These are phyloP conservation scores for Fagopyrum esculentum DNA, from an alignment of 148 eudicot species.

Conservation along the genomic window DNA sequence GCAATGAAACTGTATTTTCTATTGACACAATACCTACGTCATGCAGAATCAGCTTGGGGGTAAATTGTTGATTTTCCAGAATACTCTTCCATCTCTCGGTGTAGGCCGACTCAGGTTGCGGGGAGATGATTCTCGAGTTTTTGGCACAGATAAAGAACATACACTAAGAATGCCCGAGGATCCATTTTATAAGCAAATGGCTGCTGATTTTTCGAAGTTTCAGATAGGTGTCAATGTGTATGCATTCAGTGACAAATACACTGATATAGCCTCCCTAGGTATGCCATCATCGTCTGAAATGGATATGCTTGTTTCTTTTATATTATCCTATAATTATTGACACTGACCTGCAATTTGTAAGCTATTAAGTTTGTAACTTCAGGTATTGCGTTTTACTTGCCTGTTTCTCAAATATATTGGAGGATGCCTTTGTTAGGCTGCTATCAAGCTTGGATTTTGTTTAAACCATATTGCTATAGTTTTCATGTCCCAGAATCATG, in stretches of 20 bases:
- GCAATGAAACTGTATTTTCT: slow-evolving; percentile 3
- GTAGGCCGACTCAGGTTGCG: slow-evolving; percentile 87
- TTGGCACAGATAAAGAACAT: slow-evolving; percentile 96
- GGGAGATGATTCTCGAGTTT: slow-evolving; percentile 72
- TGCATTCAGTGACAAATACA: slow-evolving; percentile 96
- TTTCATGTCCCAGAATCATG: neutral
- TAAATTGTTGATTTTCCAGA: slow-evolving; percentile 91
- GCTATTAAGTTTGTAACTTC: neutral
- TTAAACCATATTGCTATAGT: neutral
- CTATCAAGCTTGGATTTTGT: neutral
- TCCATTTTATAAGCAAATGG: slow-evolving; percentile 99
- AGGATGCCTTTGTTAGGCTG: neutral
- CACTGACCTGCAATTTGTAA: neutral
- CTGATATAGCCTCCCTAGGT: slow-evolving; percentile 94
- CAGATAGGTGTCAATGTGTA: slow-evolving; percentile 88
- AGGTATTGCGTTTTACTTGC: neutral
- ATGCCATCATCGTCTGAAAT: slow-evolving; percentile 17
- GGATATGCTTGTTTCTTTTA: neutral
- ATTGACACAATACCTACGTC: slow-evolving; percentile 8
- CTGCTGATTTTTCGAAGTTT: slow-evolving; percentile 89
- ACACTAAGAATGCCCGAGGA: slow-evolving; percentile 77
- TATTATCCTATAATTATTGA: neutral
- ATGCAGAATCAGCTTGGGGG: slow-evolving; percentile 94
- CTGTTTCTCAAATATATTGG: slow-evolving; percentile 2
- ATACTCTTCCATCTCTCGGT: slow-evolving; percentile 85